phyloP scores from a whole-genome alignment of 192 early-diverging fungal genomes.

The Irineochytrium annulatum region DNA sequence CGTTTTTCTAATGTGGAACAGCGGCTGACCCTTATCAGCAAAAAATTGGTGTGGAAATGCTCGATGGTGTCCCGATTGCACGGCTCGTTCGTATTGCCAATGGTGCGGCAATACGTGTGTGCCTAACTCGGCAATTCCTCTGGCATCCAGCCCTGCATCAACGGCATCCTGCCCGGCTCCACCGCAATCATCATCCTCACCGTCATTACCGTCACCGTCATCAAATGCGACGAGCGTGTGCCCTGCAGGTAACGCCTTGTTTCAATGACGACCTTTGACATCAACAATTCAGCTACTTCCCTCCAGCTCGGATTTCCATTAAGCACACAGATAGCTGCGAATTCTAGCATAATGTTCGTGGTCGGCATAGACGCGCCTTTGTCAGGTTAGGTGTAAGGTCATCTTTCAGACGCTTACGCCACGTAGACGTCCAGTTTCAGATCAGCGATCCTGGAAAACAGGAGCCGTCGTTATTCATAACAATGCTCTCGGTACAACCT shows the following conservation, averaged over 20 bases:
- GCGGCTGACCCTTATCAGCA: not conserved
- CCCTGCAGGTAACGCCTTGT: not conserved
- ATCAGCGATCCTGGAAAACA: too few relatives aligned
- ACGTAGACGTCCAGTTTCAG: too few relatives aligned
- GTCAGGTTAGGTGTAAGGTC: too few relatives aligned
- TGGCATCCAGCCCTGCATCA: not conserved
- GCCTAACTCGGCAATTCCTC: not conserved
- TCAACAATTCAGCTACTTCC: not conserved
- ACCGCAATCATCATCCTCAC: too few relatives aligned
- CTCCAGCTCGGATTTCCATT: not conserved
- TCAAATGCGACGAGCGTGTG: not conserved
- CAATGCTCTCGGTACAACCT: not conserved
- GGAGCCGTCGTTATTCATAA: not conserved
- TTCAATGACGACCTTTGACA: not conserved
- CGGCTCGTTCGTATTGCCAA: constrained; percentile 1
- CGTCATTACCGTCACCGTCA: too few relatives aligned
- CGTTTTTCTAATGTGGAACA: not conserved
- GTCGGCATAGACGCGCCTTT: too few relatives aligned
- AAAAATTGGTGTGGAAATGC: constrained; percentile 9
- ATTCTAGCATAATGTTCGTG: too few relatives aligned
- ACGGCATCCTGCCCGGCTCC: not conserved
- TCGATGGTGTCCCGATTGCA: constrained; percentile 14
- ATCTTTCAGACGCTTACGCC: too few relatives aligned
- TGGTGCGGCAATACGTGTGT: constrained; percentile 15
- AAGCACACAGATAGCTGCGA: not conserved